These are phyloP conservation scores for Sclerotinia spermophila DNA, from an alignment of 2,329 filamentous ascomycete genomes.

Conservation along the genomic window DNA sequence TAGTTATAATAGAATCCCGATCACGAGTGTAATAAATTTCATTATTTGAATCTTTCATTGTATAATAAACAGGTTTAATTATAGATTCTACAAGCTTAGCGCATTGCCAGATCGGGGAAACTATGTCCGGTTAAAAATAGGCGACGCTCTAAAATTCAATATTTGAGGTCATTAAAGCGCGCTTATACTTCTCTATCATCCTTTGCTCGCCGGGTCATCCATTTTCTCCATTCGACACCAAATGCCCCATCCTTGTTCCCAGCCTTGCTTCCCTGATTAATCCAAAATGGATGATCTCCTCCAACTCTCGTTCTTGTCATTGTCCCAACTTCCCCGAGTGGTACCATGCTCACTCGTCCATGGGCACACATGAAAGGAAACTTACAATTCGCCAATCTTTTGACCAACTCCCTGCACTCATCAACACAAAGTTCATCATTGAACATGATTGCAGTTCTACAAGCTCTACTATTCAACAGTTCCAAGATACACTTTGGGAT, in stretches of 20 bases:
- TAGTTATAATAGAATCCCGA: too few species aligned
- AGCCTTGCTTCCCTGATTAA: not conserved
- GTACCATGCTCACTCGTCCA: slow-evolving; percentile 65
- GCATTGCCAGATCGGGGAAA: not conserved
- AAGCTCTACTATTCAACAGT: slow-evolving; percentile 70
- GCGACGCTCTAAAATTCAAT: not conserved
- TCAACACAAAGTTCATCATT: slow-evolving; percentile 61
- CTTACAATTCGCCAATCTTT: slow-evolving; percentile 54
- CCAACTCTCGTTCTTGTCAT: not conserved
- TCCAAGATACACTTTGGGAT: slow-evolving; percentile 76
- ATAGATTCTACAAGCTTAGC: not conserved
- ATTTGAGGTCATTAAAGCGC: not conserved
- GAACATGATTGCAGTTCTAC: slow-evolving; percentile 81
- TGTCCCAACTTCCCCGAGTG: slow-evolving; percentile 49
- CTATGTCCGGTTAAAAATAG: rapidly evolving
- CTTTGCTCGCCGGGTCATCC: not conserved
- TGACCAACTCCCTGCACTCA: slow-evolving; percentile 58
- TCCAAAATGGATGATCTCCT: too few species aligned
- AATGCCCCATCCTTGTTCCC: not conserved
- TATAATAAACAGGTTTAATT: too few species aligned
- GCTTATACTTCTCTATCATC: not conserved
- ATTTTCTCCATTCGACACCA: not conserved
- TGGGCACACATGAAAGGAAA: slow-evolving; percentile 86
- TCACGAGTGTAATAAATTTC: too few species aligned
- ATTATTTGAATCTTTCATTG: too few species aligned